Conservation (phyloP, 2,329 filamentous ascomycete species). For the Fusarium sororula region DNA sequence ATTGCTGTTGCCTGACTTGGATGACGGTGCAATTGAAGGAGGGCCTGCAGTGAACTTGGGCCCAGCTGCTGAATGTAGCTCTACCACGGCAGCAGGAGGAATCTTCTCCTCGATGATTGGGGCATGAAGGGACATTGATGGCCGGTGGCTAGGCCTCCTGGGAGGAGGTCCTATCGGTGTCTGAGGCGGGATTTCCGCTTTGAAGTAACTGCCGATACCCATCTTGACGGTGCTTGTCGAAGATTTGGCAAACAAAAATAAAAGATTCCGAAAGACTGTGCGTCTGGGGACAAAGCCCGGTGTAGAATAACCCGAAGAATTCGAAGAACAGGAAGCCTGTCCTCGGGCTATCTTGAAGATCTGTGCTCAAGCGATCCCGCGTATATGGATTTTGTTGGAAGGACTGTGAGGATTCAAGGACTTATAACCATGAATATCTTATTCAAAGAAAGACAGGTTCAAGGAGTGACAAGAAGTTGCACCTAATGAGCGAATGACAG, state of each 20-base stretch:
- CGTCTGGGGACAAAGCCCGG: not conserved
- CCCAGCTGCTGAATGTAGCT: slow-evolving; percentile 57
- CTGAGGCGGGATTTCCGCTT: slow-evolving; percentile 49
- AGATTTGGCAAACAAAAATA: not conserved
- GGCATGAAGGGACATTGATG: slow-evolving; percentile 34
- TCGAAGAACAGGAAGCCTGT: not conserved
- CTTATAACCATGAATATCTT: slow-evolving; percentile 1
- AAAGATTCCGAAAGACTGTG: not conserved
- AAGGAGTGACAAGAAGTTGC: slow-evolving; percentile 12
- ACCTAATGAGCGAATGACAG: slow-evolving; percentile 8
- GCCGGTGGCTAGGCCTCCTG: slow-evolving; percentile 28
- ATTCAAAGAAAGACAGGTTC: not conserved
- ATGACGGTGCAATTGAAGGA: slow-evolving; percentile 62
- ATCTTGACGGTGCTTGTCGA: slow-evolving; percentile 51
- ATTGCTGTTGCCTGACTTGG: slow-evolving; percentile 54
- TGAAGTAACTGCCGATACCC: slow-evolving; percentile 72
- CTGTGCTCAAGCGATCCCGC: not conserved
- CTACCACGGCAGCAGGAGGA: slow-evolving; percentile 50
- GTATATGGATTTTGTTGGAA: not conserved
- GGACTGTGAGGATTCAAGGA: slow-evolving; percentile 17
- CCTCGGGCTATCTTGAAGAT: not conserved
- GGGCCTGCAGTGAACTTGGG: slow-evolving; percentile 61
- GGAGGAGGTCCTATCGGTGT: slow-evolving; percentile 21
- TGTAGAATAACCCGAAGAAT: not conserved
- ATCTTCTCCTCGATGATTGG: slow-evolving; percentile 50